A percentile compares a stretch with the other conserved stretches of the same genome.
Conservation (phyloP, 495 filamentous ascomycete species). For the Collariella sp. region DNA sequence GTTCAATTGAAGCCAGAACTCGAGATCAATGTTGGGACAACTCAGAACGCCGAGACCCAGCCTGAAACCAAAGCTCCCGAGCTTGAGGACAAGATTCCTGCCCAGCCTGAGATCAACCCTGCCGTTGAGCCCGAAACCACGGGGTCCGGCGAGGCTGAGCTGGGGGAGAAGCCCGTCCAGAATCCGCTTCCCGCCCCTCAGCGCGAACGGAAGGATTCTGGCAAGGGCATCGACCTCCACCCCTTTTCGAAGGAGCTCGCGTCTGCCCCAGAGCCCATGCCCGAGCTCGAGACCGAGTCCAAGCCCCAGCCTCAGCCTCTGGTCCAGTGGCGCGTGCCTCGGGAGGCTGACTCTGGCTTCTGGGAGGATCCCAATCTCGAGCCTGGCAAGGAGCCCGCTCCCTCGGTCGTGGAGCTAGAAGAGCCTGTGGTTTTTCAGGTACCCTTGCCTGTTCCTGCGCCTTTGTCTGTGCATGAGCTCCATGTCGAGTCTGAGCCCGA, state of each 20-base stretch:
- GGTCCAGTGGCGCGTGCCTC: background rate
- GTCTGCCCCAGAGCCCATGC: conserved; percentile 2
- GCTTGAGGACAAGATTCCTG: background rate
- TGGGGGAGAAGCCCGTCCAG: background rate
- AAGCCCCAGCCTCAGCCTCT: conserved; percentile 1
- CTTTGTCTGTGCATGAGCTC: conserved; percentile 8
- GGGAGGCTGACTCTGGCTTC: conserved; percentile 29
- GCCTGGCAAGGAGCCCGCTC: conserved; percentile 9
- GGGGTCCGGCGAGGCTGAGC: conserved; percentile 7
- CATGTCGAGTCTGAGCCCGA: background rate
- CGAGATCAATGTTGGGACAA: background rate
- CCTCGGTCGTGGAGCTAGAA: conserved; percentile 17
- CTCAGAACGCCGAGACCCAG: background rate
- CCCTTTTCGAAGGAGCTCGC: conserved; percentile 6
- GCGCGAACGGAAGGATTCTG: conserved; percentile 22
- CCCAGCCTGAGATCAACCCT: background rate
- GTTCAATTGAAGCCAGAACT: background rate
- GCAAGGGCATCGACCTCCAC: conserved; percentile 21
- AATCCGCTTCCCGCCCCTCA: background rate
- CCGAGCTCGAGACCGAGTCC: conserved; percentile 9
- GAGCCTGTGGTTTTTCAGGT: conserved; percentile 3
- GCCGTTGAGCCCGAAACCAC: background rate
- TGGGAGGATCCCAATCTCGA: conserved; percentile 23
- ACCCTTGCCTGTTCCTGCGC: background rate
- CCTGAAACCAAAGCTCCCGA: background rate